Base-by-base conservation (phyloP, 208 protist genomes). In the Porcisia hertigi region DNA sequence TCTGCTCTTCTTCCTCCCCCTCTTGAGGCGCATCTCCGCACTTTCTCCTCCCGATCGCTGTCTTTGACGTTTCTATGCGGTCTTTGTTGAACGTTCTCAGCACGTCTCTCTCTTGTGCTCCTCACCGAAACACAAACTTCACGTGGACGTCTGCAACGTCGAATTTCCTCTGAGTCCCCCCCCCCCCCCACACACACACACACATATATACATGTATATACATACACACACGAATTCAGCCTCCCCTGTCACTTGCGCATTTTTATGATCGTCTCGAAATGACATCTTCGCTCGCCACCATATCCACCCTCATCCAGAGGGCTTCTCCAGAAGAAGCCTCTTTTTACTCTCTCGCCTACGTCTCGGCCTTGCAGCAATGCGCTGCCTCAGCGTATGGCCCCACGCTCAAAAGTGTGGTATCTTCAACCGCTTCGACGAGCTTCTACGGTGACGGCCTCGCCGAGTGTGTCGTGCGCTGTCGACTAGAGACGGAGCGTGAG, bases 271-370 rank as follows among this genome's bases (percentile, higher is more conserved):
- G 20, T 60, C 34, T 64, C 36, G 45, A 57, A 9, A 65, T 66
- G 43, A 18, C 47, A 41, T 71, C 47, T 36, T 36, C 66, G 47
- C 41, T 45, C 12, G 41, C 25, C 9, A 45, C 53, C 30, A 25
- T 47, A 62, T 66, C n/a, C 5, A 59, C 79, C 45, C 76, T 87
- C 30, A 75, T 89, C 47, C 73, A 84, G 47, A 79, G 49, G 16
- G 86, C 88, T 30, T 80, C 87, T 5, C 72, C 74, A 20, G 67
- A 66, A 6, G 86, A 94, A 58, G 87, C 88, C 12, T 88, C 88
- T 14, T 94, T 96, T 73, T 86, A 86, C 67, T 96, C 92, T 7
- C 73, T 96, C 41, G 62, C 81, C 52, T 92, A 87, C 55, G 83
- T 96, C 0, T 86, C 93, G 62, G 88, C 89, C 43, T 71, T 96